phyloP scores from a whole-genome alignment of 1,284 basidiomycete genomes.

The Inonotus hispidus region DNA sequence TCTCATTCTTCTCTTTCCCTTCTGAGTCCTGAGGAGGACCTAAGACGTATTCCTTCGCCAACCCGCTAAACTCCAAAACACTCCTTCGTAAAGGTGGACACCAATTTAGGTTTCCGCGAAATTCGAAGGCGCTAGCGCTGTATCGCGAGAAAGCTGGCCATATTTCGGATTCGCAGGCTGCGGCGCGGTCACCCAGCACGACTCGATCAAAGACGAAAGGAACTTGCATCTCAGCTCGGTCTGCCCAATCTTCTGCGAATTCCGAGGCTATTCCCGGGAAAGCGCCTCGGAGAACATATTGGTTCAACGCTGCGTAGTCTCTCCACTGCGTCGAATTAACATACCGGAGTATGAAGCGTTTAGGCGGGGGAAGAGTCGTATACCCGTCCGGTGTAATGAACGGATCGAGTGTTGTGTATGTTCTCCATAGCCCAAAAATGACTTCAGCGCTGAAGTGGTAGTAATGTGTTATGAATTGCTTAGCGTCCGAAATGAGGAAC shows the following conservation, averaged over 20 bases:
- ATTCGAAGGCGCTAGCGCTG: constrained; percentile 65
- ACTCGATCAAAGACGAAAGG: constrained; percentile 80
- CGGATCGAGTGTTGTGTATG: constrained; percentile 76
- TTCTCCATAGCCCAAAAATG: constrained; percentile 84
- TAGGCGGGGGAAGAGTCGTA: constrained; percentile 64
- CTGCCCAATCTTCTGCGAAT: constrained; percentile 75
- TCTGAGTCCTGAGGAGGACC: constrained; percentile 26
- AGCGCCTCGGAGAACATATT: constrained; percentile 68
- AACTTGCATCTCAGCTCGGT: constrained; percentile 62
- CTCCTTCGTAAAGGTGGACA: constrained; percentile 74
- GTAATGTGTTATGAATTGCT: constrained; percentile 78
- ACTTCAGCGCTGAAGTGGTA: constrained; percentile 87
- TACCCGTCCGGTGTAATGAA: constrained; percentile 58
- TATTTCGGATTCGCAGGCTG: constrained; percentile 68
- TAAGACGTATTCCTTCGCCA: constrained; percentile 37
- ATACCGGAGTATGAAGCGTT: constrained; percentile 71
- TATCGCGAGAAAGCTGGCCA: constrained; percentile 69
- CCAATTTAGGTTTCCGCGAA: constrained; percentile 74
- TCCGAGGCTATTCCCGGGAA: constrained; percentile 76
- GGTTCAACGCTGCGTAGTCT: constrained; percentile 80
- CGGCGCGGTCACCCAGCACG: constrained; percentile 76
- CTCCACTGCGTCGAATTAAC: constrained; percentile 75
- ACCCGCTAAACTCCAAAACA: constrained; percentile 65
- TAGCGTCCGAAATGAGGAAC: constrained; percentile 77
- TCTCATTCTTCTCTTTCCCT: constrained; percentile 16